Conservation (phyloP, 177 flowering plant genomes). For the Tripterygium wilfordii region DNA sequence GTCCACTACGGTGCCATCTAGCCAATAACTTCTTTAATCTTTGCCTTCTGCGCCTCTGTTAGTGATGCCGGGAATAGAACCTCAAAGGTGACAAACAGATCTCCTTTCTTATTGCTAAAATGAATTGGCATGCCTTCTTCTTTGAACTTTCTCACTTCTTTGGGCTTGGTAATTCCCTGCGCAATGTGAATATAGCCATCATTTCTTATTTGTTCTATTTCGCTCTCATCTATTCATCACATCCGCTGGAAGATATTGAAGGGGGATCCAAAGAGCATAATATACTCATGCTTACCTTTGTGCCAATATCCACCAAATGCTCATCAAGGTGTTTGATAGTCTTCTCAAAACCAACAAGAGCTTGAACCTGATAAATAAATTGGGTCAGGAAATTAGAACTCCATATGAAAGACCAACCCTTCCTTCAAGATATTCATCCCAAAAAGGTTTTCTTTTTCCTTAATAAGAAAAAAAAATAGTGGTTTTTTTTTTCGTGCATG, state of each 20-base stretch:
- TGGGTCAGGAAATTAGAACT: background rate
- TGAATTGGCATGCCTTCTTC: slow-evolving; percentile 97
- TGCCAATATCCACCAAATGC: slow-evolving; percentile 71
- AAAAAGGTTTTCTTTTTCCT: background rate
- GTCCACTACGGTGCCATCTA: background rate
- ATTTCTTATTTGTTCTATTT: too few species aligned
- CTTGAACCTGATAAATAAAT: slow-evolving; percentile 65
- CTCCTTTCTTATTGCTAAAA: background rate
- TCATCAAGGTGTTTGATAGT: slow-evolving; percentile 91
- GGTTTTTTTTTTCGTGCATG: too few species aligned
- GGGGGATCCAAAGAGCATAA: too few species aligned
- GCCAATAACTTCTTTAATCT: background rate
- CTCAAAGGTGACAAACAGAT: background rate
- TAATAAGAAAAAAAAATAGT: background rate
- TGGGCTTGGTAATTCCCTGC: slow-evolving; percentile 92
- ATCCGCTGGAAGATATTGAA: too few species aligned
- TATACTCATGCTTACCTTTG: slow-evolving; percentile 48
- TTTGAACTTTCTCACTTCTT: slow-evolving; percentile 84
- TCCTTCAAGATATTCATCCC: background rate
- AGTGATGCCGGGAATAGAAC: background rate
- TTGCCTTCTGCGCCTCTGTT: slow-evolving; percentile 1
- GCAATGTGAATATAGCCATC: background rate
- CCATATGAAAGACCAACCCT: background rate
- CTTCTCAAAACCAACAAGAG: slow-evolving; percentile 97
- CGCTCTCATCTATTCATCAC: too few species aligned